phyloP scores from a whole-genome alignment of 2,329 filamentous ascomycete species.

The Xylaria sp. region DNA sequence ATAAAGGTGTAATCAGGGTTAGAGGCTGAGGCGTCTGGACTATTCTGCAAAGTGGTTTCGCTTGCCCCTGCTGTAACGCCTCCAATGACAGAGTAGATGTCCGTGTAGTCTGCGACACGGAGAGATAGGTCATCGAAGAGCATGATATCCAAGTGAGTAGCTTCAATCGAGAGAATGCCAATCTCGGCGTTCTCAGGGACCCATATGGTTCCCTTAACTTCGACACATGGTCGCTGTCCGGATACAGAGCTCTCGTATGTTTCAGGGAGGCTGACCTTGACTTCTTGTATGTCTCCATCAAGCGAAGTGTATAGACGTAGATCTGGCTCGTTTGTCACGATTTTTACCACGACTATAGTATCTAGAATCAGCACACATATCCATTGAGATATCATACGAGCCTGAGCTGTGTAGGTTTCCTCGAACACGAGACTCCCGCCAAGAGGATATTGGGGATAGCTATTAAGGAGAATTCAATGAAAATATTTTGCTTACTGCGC shows the following conservation, averaged over 20 bases:
- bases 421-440: background rate
- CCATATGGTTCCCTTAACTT: conserved; percentile 60
- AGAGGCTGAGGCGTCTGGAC: background rate
- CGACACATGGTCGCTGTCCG: conserved; percentile 57
- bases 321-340: conserved; percentile 57
- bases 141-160: conserved; percentile 53
- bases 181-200: conserved; percentile 57
- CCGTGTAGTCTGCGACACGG: conserved; percentile 50
- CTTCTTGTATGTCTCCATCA: conserved; percentile 51
- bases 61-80: conserved; percentile 52
- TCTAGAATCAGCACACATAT: conserved; percentile 2
- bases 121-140: conserved; percentile 54
- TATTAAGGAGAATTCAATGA: background rate
- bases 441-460: background rate
- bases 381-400: background rate
- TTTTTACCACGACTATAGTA: conserved; percentile 55
- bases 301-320: conserved; percentile 52
- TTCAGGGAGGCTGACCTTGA: conserved; percentile 56
- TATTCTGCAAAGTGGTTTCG: conserved; percentile 39
- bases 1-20: conserved; percentile 42
- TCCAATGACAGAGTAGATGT: conserved; percentile 54
- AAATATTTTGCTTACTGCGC: conserved; percentile 34
- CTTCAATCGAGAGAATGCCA: conserved; percentile 51
- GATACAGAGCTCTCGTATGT: conserved; percentile 46
- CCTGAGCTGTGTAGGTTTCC: background rate